Evolutionary conservation across 179 eudicot genomes (phyloP).

Genomic region (Gypsophila paniculata): DNA sequence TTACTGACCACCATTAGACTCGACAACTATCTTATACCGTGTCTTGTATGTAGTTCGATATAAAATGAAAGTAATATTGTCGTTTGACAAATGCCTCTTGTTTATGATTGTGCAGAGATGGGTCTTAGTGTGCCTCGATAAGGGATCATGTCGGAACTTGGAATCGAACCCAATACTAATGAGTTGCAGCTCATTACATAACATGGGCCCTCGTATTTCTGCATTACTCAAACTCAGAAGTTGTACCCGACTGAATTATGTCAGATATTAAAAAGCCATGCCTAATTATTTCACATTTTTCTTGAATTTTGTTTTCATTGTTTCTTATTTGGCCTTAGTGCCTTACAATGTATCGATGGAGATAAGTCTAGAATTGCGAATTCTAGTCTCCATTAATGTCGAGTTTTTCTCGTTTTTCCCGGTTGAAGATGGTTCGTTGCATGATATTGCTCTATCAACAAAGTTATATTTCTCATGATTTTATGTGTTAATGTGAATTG

Average conservation of each 20-base stretch:
- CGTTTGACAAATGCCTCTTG: constrained; percentile 1
- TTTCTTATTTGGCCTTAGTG: background rate
- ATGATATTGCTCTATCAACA: too few relatives aligned
- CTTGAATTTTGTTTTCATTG: too few relatives aligned
- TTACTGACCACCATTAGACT: background rate
- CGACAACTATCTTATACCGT: background rate
- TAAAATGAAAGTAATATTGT: background rate
- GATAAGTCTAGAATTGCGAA: too few relatives aligned
- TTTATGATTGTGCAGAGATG: constrained; percentile 36
- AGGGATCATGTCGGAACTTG: constrained; percentile 18
- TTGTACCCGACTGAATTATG: background rate
- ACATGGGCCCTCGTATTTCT: background rate
- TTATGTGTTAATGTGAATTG: too few relatives aligned
- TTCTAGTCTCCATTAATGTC: background rate
- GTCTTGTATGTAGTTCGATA: background rate
- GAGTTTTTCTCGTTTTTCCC: background rate
- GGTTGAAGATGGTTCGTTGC: too few relatives aligned
- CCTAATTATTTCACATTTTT: background rate
- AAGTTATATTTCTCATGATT: too few relatives aligned
- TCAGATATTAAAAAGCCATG: background rate
- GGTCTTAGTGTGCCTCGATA: constrained; percentile 59
- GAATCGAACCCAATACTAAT: background rate
- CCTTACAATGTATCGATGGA: background rate
- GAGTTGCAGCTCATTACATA: background rate
- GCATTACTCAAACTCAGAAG: background rate